Conservation (phyloP, 2,329 filamentous ascomycete species). For the Aspergillus fischeri region DNA sequence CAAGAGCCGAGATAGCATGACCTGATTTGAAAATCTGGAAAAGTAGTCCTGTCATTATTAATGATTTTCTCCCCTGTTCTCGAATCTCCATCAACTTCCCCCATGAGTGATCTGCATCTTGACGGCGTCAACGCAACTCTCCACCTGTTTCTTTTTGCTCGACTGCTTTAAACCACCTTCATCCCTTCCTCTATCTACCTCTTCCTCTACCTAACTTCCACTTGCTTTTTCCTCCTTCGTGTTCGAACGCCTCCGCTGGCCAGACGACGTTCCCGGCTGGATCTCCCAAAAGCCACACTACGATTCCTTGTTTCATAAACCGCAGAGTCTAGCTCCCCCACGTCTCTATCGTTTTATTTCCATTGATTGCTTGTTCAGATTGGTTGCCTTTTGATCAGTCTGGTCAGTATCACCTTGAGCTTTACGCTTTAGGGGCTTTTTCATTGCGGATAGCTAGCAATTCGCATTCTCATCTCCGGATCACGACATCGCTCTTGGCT, state of each 20-base stretch:
- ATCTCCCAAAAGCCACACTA: neutral
- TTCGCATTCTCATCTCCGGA: conserved; percentile 20
- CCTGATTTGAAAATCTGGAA: neutral
- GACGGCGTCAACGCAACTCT: neutral
- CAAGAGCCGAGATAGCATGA: neutral
- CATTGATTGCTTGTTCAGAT: neutral
- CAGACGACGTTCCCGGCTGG: neutral
- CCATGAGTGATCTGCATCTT: neutral
- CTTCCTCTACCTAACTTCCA: neutral
- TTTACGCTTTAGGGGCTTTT: conserved; percentile 2
- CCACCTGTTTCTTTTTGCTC: neutral
- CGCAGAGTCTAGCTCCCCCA: neutral
- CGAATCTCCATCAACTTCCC: no score
- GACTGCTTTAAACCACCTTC: neutral
- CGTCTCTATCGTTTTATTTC: neutral
- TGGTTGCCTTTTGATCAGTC: neutral
- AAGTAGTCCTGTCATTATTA: neutral
- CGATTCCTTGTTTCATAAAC: neutral
- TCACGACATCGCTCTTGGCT: conserved; percentile 28
- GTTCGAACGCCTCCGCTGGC: neutral
- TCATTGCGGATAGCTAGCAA: conserved; percentile 11
- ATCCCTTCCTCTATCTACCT: neutral
- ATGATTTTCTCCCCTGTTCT: neutral
- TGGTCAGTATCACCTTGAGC: neutral
- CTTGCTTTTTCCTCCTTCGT: neutral